Conservation (phyloP, 2,329 filamentous ascomycete species). For the Penicillium brevicompactum region DNA sequence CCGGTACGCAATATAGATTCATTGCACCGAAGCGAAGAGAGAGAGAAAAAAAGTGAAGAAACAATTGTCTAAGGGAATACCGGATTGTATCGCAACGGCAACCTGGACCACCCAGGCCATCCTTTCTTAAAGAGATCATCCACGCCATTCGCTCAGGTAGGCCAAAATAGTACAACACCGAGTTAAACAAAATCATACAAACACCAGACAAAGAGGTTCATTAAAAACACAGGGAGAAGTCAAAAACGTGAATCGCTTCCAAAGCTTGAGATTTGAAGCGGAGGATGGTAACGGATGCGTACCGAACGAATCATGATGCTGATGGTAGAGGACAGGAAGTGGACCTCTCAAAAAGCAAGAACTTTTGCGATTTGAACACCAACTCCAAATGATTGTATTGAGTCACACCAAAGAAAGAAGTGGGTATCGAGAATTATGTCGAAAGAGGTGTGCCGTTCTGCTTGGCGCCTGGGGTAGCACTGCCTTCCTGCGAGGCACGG, state of each 20-base stretch:
- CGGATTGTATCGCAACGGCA: conserved; percentile 10
- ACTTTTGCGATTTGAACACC: conserved; percentile 5
- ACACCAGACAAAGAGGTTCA: conserved; percentile 16
- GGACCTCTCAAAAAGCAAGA: background rate
- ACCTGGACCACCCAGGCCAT: conserved; percentile 19
- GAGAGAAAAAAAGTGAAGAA: conserved; percentile 6
- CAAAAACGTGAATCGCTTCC: background rate
- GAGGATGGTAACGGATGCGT: background rate
- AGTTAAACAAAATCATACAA: conserved; percentile 15
- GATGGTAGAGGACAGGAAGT: background rate
- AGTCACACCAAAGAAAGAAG: background rate
- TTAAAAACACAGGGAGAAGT: conserved; percentile 22
- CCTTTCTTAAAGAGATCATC: conserved; percentile 22
- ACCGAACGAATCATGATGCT: background rate
- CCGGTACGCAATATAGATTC: conserved; percentile 3
- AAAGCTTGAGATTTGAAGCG: background rate
- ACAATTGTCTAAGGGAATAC: conserved; percentile 7
- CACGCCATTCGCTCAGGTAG: conserved; percentile 27
- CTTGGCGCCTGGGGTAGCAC: conserved; percentile 36
- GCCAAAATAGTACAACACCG: conserved; percentile 18
- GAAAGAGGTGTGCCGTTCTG: conserved; percentile 34
- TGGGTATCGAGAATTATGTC: conserved; percentile 14
- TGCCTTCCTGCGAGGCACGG: conserved; percentile 36
- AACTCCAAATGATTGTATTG: background rate
- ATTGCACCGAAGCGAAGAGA: conserved; percentile 2